Evolutionary conservation across 2,329 filamentous ascomycete genomes (phyloP).

Genomic region (Trichothecium sympodiale): DNA sequence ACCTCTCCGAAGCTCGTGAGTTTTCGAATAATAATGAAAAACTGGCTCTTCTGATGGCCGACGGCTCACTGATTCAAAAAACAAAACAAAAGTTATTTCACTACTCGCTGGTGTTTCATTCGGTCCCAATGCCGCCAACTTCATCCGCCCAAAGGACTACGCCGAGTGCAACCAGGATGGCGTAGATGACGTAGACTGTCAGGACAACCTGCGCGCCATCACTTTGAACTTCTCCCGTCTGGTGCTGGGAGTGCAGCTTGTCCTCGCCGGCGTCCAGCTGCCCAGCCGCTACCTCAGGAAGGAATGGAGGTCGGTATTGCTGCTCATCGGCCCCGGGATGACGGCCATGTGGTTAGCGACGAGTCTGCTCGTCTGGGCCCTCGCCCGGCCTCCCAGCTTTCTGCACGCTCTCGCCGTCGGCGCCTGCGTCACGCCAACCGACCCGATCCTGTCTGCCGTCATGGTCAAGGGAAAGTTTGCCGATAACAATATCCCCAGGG

Average conservation of each 20-base stretch:
- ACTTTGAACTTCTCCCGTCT: conserved; percentile 79
- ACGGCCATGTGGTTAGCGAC: conserved; percentile 75
- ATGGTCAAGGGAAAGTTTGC: conserved; percentile 93
- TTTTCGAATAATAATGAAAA: conserved; percentile 11
- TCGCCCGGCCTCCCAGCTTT: conserved; percentile 62
- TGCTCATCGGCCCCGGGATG: conserved; percentile 80
- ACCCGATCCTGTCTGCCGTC: conserved; percentile 76
- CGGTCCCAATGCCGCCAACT: conserved; percentile 65
- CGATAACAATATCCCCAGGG: conserved; percentile 75
- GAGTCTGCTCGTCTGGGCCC: conserved; percentile 65
- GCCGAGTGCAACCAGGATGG: conserved; percentile 29
- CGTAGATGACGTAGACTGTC: conserved; percentile 17
- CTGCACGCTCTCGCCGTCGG: conserved; percentile 71
- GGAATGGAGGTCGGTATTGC: conserved; percentile 65
- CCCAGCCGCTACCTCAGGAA: conserved; percentile 69
- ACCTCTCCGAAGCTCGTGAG: conserved; percentile 81
- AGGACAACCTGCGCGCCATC: conserved; percentile 53
- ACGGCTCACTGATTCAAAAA: background rate
- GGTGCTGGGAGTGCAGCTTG: conserved; percentile 81
- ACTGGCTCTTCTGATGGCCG: background rate
- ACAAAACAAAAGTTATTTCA: conserved; percentile 83
- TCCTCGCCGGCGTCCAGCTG: conserved; percentile 78
- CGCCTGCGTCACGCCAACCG: conserved; percentile 84
- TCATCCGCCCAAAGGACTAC: conserved; percentile 67
- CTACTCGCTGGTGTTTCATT: conserved; percentile 69